Evolutionary conservation across 1,284 basidiomycete species (phyloP), one percentile per base, ranked within the genome.

Genomic region (Naganishia sp.): DNA sequence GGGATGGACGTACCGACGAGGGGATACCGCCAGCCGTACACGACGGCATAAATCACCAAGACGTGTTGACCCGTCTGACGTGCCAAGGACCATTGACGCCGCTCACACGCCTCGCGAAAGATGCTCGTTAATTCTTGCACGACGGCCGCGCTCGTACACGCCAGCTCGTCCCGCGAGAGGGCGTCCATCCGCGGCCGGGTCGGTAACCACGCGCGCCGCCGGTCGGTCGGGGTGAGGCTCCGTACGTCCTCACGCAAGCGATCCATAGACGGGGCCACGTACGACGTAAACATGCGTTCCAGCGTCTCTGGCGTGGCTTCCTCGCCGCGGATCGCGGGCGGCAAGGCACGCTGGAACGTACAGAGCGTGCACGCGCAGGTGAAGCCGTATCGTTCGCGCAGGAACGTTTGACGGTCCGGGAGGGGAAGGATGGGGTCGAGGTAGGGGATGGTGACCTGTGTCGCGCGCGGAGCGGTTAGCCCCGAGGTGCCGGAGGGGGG

Each of bases 401-500:
- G 60, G 46, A 64, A 66, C n/a, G 59, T 57, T 57, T 69, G 68
- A 33, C 68, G 68, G 49, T 69, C 64, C n/a, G 45, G 21, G 3
- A 66, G 55, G 6, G 68, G 68, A 6, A 69, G 45, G 55, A 69
- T 64, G 0, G 68, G 64, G 52, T 69, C 68, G 21, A 69, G 60
- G 55, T 69, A 69, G 10, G 68, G 56, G 43, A 69, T 69, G 4
- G 68, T 69, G 1, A 69, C 28, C 68, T 69, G n/a, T n/a, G n/a
- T n/a, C n/a, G n/a, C n/a, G 21, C 21, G 21, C 21, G 21, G 21
- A 21, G 21, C 21, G 21, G n/a, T n/a, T n/a, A n/a, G n/a, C n/a
- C n/a, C n/a, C n/a, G n/a, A n/a, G n/a, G n/a, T n/a, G n/a, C n/a
- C n/a, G n/a, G n/a, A n/a, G n/a, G n/a, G n/a, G 43, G 11, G n/a